Evolutionary conservation across 2,329 filamentous ascomycete genomes (phyloP).

Genomic region (Penicillium sp.): DNA sequence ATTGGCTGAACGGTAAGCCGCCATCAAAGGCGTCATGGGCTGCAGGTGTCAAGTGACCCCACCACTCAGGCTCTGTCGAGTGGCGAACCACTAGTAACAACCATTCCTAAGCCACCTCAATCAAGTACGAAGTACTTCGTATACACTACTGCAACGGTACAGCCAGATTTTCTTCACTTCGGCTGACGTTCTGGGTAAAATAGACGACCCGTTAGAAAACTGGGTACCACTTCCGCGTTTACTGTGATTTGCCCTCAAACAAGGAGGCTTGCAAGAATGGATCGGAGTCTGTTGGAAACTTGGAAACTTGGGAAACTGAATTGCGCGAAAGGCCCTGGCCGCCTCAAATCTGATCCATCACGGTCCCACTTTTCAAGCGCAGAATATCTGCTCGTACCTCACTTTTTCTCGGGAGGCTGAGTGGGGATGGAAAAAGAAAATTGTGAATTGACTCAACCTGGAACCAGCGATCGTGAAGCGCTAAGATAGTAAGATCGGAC

Average conservation of each 20-base stretch:
- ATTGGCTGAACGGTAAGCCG: background rate
- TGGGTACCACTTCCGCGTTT: background rate
- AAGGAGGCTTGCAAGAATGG: background rate
- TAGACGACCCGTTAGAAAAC: background rate
- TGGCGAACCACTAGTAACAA: background rate
- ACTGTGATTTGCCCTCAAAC: background rate
- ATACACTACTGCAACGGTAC: too few species aligned
- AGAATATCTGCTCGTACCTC: too few species aligned
- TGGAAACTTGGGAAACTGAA: background rate
- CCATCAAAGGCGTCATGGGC: background rate
- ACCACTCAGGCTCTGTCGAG: background rate
- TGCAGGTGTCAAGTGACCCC: background rate
- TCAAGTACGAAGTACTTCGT: too few species aligned
- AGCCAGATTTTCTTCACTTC: background rate
- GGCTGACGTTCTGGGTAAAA: background rate
- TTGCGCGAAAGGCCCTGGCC: background rate
- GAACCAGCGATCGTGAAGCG: conserved; percentile 1
- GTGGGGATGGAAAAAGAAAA: background rate
- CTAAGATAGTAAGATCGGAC: conserved; percentile 25
- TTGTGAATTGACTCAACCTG: background rate
- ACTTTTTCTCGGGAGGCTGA: background rate
- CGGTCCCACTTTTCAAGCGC: background rate
- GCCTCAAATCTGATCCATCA: background rate
- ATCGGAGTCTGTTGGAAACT: background rate
- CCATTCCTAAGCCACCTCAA: background rate